Conservation (phyloP, 2,329 filamentous ascomycete species). For the Botrytis paeoniae region DNA sequence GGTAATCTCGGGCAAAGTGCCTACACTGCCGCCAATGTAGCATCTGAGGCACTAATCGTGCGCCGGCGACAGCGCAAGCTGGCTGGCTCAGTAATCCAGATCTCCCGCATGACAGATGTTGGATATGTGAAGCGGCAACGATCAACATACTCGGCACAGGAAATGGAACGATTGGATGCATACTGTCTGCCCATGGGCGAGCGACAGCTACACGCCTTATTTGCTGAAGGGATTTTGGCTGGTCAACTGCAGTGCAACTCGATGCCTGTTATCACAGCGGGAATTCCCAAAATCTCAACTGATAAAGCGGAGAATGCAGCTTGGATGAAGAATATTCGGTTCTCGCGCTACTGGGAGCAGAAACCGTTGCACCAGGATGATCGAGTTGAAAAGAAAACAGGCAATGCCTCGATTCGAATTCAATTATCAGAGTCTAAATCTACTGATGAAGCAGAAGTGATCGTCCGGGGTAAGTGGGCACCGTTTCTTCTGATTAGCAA, state of each 20-base stretch:
- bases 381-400: background rate
- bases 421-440: background rate
- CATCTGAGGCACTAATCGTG: conserved; percentile 43
- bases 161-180: conserved; percentile 36
- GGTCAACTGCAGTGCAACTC: background rate
- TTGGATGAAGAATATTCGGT: background rate
- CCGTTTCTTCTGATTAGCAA: background rate
- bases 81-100: conserved; percentile 48
- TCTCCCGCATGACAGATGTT: conserved; percentile 42
- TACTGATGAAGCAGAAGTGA: background rate
- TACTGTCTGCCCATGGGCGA: conserved; percentile 37
- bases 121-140: conserved; percentile 38
- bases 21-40: conserved; percentile 45
- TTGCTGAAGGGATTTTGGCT: background rate
- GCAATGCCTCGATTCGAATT: background rate
- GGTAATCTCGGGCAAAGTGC: conserved; percentile 39
- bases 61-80: conserved; percentile 43
- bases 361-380: background rate
- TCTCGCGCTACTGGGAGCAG: background rate
- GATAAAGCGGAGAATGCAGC: background rate
- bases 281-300: background rate
- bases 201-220: background rate
- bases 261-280: background rate
- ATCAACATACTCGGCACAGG: background rate
- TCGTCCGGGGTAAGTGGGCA: background rate